Conservation (phyloP, 495 filamentous ascomycete genomes). For the Neurospora intermedia region DNA sequence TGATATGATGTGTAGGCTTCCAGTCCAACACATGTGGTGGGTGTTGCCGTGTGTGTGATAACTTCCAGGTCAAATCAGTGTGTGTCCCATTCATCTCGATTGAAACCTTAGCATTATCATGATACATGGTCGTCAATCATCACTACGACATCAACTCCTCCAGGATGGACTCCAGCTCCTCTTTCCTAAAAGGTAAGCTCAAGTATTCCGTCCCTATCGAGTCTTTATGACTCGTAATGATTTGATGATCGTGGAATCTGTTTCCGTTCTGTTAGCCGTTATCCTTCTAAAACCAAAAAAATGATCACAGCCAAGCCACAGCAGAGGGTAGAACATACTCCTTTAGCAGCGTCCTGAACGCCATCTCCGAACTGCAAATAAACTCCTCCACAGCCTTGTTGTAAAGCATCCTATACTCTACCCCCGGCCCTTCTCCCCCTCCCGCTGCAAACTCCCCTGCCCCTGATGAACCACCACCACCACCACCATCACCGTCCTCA, state of each 20-base stretch:
- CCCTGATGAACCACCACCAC: slow-evolving; percentile 19
- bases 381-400: slow-evolving; percentile 94
- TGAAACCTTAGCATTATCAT: background rate
- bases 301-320: no score
- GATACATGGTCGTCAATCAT: background rate
- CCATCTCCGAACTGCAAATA: slow-evolving; percentile 92
- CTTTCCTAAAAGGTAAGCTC: slow-evolving; percentile 72
- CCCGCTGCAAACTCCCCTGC: background rate
- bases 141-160: slow-evolving; percentile 62
- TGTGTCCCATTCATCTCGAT: background rate
- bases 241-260: slow-evolving; percentile 92
- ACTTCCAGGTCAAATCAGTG: background rate
- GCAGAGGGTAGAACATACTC: slow-evolving; percentile 46
- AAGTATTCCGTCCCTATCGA: slow-evolving; percentile 72
- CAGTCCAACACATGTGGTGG: background rate
- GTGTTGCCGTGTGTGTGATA: background rate
- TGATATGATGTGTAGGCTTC: background rate
- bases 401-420: slow-evolving; percentile 86
- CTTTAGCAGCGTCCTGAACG: slow-evolving; percentile 84
- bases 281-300: no score
- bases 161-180: slow-evolving; percentile 80
- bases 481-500: slow-evolving; percentile 39
- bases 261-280: slow-evolving; percentile 14
- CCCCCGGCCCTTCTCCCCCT: slow-evolving; percentile 37
- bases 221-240: slow-evolving; percentile 83